Conservation (phyloP, 1,139 yeast species). For the Arxiozyma telluris region DNA sequence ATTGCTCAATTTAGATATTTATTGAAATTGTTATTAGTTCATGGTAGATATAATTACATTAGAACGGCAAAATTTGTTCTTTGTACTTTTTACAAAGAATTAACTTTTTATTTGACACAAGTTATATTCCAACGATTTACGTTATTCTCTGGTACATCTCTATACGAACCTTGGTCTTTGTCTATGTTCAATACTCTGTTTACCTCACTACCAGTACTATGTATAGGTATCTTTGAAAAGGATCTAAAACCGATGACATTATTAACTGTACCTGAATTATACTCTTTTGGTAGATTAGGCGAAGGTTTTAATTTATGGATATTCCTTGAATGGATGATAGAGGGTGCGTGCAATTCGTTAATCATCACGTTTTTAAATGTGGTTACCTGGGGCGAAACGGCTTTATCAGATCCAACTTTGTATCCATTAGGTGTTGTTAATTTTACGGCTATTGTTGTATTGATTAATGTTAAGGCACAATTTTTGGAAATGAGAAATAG, state of each 20-base stretch:
- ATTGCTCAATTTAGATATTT: constrained; percentile 88
- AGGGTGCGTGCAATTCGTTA: constrained; percentile 69
- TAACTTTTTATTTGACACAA: constrained; percentile 81
- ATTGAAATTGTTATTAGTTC: constrained; percentile 74
- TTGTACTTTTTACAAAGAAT: constrained; percentile 91
- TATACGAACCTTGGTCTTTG: constrained; percentile 92
- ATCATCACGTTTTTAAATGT: constrained; percentile 60
- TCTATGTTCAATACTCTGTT: constrained; percentile 95
- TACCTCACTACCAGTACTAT: constrained; percentile 83
- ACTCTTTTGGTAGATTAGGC: constrained; percentile 65
- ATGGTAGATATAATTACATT: constrained; percentile 91
- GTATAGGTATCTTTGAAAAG: constrained; percentile 92
- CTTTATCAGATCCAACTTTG: constrained; percentile 62
- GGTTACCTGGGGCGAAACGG: constrained; percentile 58
- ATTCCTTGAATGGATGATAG: constrained; percentile 68
- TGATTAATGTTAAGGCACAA: constrained; percentile 72
- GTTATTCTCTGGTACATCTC: constrained; percentile 83
- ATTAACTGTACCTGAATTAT: constrained; percentile 85
- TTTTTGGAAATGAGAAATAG: constrained; percentile 78
- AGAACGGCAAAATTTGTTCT: constrained; percentile 86
- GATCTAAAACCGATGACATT: constrained; percentile 84
- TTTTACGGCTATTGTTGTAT: constrained; percentile 60
- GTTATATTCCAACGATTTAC: constrained; percentile 80
- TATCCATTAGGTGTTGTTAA: constrained; percentile 74
- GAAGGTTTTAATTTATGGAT: constrained; percentile 64